Conservation (phyloP, 345 rosid species). For the Pelargonium nanum region DNA sequence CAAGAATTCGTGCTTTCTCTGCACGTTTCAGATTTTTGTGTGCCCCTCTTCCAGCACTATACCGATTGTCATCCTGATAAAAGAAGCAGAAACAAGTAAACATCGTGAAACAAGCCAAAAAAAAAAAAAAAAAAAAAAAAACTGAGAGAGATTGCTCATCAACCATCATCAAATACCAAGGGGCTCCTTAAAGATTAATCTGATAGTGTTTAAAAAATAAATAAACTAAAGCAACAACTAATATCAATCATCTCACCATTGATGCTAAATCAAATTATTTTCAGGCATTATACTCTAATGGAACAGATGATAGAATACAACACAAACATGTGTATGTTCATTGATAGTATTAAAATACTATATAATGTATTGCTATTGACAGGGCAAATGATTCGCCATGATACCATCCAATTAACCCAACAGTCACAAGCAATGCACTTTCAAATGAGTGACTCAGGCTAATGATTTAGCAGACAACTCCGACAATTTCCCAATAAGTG, state of each 20-base stretch:
- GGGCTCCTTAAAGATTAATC: neutral
- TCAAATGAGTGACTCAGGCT: too few species aligned
- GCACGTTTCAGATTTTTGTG: conserved; percentile 91
- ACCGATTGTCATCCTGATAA: conserved; percentile 74
- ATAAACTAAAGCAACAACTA: too few species aligned
- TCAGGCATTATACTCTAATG: neutral
- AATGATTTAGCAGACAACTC: too few species aligned
- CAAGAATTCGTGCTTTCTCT: conserved; percentile 71
- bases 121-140: neutral
- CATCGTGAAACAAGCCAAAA: neutral
- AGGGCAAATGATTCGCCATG: neutral
- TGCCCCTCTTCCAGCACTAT: conserved; percentile 84
- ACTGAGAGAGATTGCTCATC: neutral
- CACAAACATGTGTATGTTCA: too few species aligned
- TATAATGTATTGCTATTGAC: neutral
- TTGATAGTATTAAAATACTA: neutral
- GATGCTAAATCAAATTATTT: too few species aligned
- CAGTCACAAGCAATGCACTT: neutral
- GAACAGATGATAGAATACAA: too few species aligned
- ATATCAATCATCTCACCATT: neutral
- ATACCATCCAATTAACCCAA: neutral
- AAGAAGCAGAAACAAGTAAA: neutral
- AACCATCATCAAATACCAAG: neutral
- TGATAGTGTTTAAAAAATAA: neutral
- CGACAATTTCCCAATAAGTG: too few species aligned